A percentile compares a stretch with the other conserved stretches of the same genome.
Conservation (phyloP, 352 stramenopile species). For the Globisporangium sylvaticum region DNA sequence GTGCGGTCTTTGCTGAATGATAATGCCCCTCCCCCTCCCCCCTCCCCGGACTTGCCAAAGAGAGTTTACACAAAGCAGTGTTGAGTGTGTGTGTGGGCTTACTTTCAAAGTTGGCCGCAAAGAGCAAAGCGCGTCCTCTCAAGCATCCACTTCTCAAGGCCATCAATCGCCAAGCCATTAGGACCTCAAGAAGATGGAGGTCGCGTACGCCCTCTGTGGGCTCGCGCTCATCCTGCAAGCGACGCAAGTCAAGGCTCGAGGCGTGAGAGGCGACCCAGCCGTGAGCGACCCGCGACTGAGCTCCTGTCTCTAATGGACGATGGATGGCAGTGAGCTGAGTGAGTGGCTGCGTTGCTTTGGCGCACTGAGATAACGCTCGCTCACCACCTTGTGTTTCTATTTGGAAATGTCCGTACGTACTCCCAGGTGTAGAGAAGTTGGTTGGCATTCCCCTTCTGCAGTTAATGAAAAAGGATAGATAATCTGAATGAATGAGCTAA, state of each 20-base stretch:
- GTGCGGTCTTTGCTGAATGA: not conserved
- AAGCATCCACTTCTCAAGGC: not conserved
- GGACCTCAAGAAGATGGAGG: slow-evolving; percentile 2
- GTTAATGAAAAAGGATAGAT: no score
- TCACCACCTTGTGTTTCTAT: no score
- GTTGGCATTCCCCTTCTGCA: no score
- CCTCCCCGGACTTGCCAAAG: not conserved
- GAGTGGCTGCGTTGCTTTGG: no score
- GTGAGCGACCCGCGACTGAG: not conserved
- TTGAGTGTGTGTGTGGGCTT: not conserved
- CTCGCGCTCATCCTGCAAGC: not conserved
- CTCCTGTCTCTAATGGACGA: no score
- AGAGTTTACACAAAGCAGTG: no score
- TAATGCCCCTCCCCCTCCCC: no score
- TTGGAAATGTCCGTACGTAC: no score
- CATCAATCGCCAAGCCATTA: not conserved
- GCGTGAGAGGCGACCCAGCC: not conserved
- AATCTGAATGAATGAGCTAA: no score
- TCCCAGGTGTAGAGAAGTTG: no score
- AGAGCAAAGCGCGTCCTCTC: not conserved
- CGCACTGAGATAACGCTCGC: no score
- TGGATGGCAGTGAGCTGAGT: not conserved
- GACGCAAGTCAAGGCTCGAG: not conserved
- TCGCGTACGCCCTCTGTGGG: slow-evolving; percentile 3
- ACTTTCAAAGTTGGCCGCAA: not conserved